Conservation (phyloP, 176 grass and related monocot species). For the Saccharum spontaneum region DNA sequence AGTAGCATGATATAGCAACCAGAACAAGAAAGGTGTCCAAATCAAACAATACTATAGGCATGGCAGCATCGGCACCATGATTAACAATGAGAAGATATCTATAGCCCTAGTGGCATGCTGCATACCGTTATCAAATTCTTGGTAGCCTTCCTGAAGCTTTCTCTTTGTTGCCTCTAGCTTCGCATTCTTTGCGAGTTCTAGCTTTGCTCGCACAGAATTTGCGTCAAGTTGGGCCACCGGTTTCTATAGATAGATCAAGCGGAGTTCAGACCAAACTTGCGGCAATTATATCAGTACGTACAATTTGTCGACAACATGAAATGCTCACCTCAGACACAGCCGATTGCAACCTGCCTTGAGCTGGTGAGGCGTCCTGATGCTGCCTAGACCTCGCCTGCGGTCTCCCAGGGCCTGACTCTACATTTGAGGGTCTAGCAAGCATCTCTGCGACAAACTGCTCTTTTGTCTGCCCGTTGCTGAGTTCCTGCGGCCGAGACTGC, state of each 20-base stretch:
- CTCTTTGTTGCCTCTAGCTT: constrained; percentile 57
- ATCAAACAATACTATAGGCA: neutral
- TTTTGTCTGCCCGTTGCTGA: constrained; percentile 28
- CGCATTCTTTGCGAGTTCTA: constrained; percentile 49
- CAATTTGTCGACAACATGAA: neutral
- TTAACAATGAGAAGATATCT: neutral
- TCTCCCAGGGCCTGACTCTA: constrained; percentile 42
- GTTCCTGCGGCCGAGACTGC: constrained; percentile 9
- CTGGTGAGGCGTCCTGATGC: constrained; percentile 18
- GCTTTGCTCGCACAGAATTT: constrained; percentile 48
- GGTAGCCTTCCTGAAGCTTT: constrained; percentile 76
- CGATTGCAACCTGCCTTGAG: constrained; percentile 38
- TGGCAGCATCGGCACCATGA: neutral
- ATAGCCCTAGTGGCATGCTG: neutral
- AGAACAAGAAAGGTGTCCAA: neutral
- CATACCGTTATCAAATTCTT: constrained; percentile 67
- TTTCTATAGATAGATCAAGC: constrained; percentile 19
- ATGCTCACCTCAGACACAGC: constrained; percentile 50
- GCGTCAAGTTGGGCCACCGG: neutral
- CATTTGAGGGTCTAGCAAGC: constrained; percentile 30
- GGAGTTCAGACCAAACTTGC: neutral
- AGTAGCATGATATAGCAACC: neutral
- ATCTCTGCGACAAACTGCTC: constrained; percentile 42
- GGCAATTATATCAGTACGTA: neutral
- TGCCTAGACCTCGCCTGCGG: constrained; percentile 42